phyloP scores from a whole-genome alignment of 352 stramenopile species.

The Globisporangium cylindrosporum region DNA sequence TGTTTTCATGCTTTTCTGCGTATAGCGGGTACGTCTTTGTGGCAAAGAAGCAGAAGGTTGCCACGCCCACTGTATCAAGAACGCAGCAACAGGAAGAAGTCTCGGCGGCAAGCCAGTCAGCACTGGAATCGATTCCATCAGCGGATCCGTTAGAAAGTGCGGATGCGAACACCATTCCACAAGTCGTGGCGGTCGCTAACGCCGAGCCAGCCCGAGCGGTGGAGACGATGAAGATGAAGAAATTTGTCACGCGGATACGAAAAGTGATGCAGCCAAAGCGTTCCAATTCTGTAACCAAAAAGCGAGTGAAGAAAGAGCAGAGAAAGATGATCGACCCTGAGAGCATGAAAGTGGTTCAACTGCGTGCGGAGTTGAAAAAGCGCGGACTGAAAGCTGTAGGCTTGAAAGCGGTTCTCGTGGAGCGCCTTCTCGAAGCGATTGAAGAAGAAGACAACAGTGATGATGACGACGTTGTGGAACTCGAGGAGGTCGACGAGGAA shows the following conservation, averaged over 20 bases:
- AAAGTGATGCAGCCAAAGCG: slow-evolving; percentile 27
- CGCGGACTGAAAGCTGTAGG: slow-evolving; percentile 49
- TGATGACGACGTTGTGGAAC: slow-evolving; percentile 23
- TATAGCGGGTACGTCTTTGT: slow-evolving; percentile 17
- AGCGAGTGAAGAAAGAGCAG: slow-evolving; percentile 24
- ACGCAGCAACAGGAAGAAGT: background rate
- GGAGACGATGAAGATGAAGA: slow-evolving; percentile 8
- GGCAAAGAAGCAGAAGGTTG: slow-evolving; percentile 15
- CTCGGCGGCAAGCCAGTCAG: background rate
- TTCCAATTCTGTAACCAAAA: slow-evolving; percentile 5
- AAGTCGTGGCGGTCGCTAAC: background rate
- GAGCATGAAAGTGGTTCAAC: slow-evolving; percentile 45
- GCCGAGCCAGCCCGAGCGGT: background rate
- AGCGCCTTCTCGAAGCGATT: slow-evolving; percentile 48
- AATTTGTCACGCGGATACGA: slow-evolving; percentile 42
- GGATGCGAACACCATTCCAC: background rate
- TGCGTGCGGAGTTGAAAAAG: slow-evolving; percentile 58
- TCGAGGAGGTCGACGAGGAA: slow-evolving; percentile 26
- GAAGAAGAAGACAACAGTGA: slow-evolving; percentile 34
- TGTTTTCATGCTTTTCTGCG: background rate
- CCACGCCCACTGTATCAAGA: background rate
- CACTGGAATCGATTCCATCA: background rate
- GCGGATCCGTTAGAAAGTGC: background rate
- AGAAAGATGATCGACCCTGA: slow-evolving; percentile 25
- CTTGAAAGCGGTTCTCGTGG: slow-evolving; percentile 47